A percentile compares a stretch with the other conserved stretches of the same genome.
phyloP scores from a whole-genome alignment of 2,329 filamentous ascomycete species.

The Plectosphaerella cucumerina region DNA sequence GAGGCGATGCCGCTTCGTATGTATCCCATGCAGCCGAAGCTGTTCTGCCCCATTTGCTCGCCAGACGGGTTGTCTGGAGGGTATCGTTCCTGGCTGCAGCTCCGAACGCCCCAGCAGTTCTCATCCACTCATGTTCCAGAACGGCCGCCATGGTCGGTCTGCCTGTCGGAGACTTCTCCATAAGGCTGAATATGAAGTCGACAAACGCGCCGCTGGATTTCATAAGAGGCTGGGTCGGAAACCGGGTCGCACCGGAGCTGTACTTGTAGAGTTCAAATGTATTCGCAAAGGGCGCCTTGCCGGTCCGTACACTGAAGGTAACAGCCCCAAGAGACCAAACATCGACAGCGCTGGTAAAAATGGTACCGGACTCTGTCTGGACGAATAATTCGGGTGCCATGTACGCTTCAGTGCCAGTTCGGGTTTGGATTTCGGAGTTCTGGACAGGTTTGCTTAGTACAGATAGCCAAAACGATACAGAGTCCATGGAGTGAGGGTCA shows the following conservation, averaged over 20 bases:
- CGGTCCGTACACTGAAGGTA: slow-evolving; percentile 3
- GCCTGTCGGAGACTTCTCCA: neutral
- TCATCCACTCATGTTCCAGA: neutral
- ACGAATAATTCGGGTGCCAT: slow-evolving; percentile 15
- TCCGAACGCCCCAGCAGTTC: neutral
- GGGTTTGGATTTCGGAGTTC: neutral
- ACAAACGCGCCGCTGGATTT: neutral
- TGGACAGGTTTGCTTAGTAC: neutral
- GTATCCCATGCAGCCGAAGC: neutral
- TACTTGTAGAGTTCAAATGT: neutral
- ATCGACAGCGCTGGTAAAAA: slow-evolving; percentile 12
- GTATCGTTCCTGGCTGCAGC: neutral
- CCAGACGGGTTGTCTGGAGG: neutral
- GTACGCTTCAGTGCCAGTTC: slow-evolving; percentile 9
- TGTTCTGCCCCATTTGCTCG: neutral
- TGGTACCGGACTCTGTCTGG: neutral
- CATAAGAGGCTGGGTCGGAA: neutral
- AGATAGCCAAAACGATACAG: too few relatives aligned
- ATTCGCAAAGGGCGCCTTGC: neutral
- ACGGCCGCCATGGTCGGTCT: neutral
- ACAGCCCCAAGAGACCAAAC: slow-evolving; percentile 18
- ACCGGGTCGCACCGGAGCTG: neutral
- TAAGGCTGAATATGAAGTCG: neutral
- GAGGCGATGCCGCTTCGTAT: neutral
- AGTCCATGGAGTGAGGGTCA: too few relatives aligned